A percentile compares a stretch with the other conserved stretches of the same genome.
These are phyloP conservation scores for Talaromyces sp. DNA, from an alignment of 2,329 filamentous ascomycete genomes.

Conservation along the genomic window DNA sequence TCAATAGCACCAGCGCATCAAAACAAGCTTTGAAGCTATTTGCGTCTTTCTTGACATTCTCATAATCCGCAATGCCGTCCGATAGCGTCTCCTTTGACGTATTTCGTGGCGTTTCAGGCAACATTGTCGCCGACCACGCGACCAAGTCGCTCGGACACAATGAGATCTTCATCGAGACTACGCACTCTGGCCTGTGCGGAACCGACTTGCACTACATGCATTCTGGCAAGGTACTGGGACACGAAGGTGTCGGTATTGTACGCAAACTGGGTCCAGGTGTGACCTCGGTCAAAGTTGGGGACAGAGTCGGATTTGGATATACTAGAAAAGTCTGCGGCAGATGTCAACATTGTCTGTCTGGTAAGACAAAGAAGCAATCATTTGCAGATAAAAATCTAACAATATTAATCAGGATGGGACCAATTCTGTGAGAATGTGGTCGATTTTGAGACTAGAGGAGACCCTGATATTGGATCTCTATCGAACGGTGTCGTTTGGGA, in stretches of 20 bases:
- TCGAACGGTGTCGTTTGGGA: conserved; percentile 35
- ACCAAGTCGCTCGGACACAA: neutral
- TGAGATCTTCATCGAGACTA: conserved; percentile 12
- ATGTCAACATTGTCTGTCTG: conserved; percentile 36
- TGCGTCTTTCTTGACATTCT: neutral
- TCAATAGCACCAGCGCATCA: neutral
- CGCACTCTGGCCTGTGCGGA: conserved; percentile 29
- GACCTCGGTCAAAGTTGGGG: conserved; percentile 47
- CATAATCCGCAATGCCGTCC: neutral
- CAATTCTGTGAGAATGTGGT: conserved; percentile 1
- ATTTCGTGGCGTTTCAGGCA: conserved; percentile 29
- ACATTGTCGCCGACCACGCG: conserved; percentile 26
- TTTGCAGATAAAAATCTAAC: neutral
- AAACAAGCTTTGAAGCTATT: neutral
- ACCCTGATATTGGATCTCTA: conserved; percentile 36
- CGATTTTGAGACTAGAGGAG: conserved; percentile 33
- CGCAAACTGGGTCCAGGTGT: conserved; percentile 49
- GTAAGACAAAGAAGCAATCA: conserved; percentile 18
- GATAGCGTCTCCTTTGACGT: conserved; percentile 22
- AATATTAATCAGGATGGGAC: conserved; percentile 22
- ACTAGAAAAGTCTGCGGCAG: conserved; percentile 35
- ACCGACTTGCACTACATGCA: conserved; percentile 30
- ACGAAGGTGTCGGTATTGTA: conserved; percentile 57
- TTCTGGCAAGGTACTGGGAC: conserved; percentile 44
- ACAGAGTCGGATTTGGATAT: conserved; percentile 40